These are phyloP conservation scores for Trichoderma oligosporum DNA, from an alignment of 2,329 filamentous ascomycete genomes.

Conservation along the genomic window DNA sequence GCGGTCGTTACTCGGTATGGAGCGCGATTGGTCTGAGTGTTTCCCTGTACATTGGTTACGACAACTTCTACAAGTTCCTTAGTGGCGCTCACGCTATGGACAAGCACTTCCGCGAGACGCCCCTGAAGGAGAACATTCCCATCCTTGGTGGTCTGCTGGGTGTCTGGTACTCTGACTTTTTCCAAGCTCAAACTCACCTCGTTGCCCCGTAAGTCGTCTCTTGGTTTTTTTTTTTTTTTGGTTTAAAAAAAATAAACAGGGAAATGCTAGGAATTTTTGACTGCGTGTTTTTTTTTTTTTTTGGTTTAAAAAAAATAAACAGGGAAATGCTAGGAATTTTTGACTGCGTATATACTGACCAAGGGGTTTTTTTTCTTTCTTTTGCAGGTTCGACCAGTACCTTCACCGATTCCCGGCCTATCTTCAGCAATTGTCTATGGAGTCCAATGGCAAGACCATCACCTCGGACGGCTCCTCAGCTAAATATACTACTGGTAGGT, in stretches of 20 bases:
- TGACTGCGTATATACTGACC: constrained; percentile 4
- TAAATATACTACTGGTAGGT: constrained; percentile 83
- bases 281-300: too few relatives aligned
- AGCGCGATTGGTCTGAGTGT: constrained; percentile 96
- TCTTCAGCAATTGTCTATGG: constrained; percentile 98
- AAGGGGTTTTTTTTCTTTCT: not conserved
- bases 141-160: constrained; percentile 87
- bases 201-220: constrained; percentile 73
- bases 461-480: constrained; percentile 84
- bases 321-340: too few relatives aligned
- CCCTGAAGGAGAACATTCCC: constrained; percentile 92
- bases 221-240: too few relatives aligned
- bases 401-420: constrained; percentile 98
- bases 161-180: constrained; percentile 99
- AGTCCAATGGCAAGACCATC: constrained; percentile 97
- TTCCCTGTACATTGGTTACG: constrained; percentile 89
- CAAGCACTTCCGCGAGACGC: constrained; percentile 91
- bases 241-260: too few relatives aligned
- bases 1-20: constrained; percentile 98
- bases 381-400: constrained; percentile 86
- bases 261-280: too few relatives aligned
- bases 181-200: constrained; percentile 94
- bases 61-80: constrained; percentile 97
- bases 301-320: too few relatives aligned
- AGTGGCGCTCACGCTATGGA: constrained; percentile 96